Conservation (phyloP, 2,329 filamentous ascomycete genomes). For the Grosmannia serpens region DNA sequence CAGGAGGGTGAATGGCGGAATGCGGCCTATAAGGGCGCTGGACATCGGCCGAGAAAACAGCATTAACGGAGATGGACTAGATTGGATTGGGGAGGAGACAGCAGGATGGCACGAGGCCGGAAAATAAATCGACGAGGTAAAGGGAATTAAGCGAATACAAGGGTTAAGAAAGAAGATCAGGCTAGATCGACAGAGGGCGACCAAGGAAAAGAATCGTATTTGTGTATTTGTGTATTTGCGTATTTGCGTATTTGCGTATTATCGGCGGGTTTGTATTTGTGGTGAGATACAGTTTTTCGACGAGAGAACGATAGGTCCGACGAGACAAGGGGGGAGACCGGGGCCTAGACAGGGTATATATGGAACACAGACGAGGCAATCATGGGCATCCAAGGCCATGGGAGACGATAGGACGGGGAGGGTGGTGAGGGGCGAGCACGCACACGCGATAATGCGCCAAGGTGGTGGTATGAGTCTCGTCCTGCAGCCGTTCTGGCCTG, state of each 20-base stretch:
- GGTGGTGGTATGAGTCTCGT: not conserved
- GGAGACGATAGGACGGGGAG: constrained; percentile 1
- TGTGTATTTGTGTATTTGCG: too few relatives aligned
- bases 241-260: too few relatives aligned
- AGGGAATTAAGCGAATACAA: not conserved
- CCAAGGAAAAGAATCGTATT: not conserved
- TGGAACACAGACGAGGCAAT: constrained; percentile 2
- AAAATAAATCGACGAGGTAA: not conserved
- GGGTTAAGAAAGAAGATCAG: not conserved
- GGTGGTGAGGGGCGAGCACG: not conserved
- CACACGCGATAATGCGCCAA: not conserved
- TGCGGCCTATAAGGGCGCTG: not conserved
- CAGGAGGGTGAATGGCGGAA: not conserved
- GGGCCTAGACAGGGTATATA: not conserved
- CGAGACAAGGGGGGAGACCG: not conserved
- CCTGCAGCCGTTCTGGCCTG: not conserved
- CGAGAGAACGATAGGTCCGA: not conserved
- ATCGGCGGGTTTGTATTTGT: not conserved
- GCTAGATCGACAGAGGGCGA: not conserved
- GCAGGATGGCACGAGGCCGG: not conserved
- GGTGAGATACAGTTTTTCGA: not conserved
- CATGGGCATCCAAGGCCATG: constrained; percentile 6
- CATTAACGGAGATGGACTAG: not conserved
- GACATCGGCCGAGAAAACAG: not conserved
- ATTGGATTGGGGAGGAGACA: not conserved